These are phyloP conservation scores for Mortierella sp. DNA, from an alignment of 371 early-diverging fungal genomes.

Conservation along the genomic window DNA sequence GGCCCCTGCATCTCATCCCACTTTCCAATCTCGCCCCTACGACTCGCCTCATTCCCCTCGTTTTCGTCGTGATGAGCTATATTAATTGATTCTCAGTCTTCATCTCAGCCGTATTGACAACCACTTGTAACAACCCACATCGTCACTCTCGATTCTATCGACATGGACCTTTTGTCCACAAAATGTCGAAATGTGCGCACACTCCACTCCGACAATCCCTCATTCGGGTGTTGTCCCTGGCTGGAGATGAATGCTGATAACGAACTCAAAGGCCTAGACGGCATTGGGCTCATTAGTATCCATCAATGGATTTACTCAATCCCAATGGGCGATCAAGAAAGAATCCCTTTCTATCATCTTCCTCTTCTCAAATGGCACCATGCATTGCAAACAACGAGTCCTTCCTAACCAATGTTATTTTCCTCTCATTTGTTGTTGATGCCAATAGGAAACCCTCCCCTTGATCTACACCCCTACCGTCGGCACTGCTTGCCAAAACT, in stretches of 20 bases:
- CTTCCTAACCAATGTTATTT: not conserved
- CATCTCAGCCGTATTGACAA: not conserved
- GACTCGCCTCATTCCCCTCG: not conserved
- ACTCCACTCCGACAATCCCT: not conserved
- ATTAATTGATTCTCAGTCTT: conserved; percentile 4
- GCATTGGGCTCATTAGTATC: not conserved
- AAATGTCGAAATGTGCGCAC: not conserved
- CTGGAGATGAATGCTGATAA: conserved; percentile 6
- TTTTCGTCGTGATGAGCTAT: conserved; percentile 5
- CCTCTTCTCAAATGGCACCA: conserved; percentile 8
- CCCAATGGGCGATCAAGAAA: not conserved
- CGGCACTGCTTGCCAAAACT: conserved; percentile 90
- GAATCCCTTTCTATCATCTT: too few relatives aligned
- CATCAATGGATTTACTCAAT: not conserved
- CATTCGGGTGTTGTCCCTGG: not conserved
- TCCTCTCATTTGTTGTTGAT: not conserved
- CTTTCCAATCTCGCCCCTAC: not conserved
- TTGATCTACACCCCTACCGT: conserved; percentile 95
- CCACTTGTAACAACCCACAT: not conserved
- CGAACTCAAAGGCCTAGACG: not conserved
- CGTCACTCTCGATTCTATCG: not conserved
- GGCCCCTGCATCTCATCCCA: conserved; percentile 4
- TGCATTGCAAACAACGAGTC: not conserved
- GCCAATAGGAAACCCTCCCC: conserved; percentile 76
- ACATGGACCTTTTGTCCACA: not conserved